phyloP scores from a whole-genome alignment of 495 filamentous ascomycete genomes.

The Extremus antarcticus region DNA sequence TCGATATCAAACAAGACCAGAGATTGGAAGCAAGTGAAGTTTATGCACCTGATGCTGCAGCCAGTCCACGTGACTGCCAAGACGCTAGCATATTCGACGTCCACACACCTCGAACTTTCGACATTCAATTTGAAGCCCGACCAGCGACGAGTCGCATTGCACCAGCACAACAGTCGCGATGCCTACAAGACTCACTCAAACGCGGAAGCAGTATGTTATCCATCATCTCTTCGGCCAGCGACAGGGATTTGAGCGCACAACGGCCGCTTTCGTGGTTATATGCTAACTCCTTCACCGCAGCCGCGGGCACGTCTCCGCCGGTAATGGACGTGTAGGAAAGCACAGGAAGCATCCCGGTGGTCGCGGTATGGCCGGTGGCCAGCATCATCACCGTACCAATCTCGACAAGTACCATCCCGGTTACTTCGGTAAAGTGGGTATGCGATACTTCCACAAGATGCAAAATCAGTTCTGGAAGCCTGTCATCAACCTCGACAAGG shows the following conservation, averaged over 20 bases:
- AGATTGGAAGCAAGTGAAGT: too few relatives aligned
- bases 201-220: constrained; percentile 66
- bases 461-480: constrained; percentile 89
- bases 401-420: constrained; percentile 89
- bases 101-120: background rate
- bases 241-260: constrained; percentile 17
- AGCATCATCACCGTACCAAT: constrained; percentile 77
- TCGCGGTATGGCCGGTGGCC: constrained; percentile 92
- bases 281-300: constrained; percentile 33
- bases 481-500: constrained; percentile 84
- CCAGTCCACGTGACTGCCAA: too few relatives aligned
- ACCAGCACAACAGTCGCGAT: constrained; percentile 39
- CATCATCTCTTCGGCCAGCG: constrained; percentile 12
- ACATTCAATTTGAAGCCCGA: background rate
- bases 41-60: too few relatives aligned
- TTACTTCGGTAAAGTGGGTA: constrained; percentile 98
- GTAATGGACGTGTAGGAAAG: constrained; percentile 86
- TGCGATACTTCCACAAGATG: constrained; percentile 90
- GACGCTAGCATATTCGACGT: too few relatives aligned
- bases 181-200: constrained; percentile 75
- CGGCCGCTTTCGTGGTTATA: background rate
- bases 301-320: constrained; percentile 90
- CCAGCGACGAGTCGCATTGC: background rate
- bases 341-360: constrained; percentile 90
- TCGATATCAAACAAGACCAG: too few relatives aligned